Conservation (phyloP, 208 protist genomes). For the Leishmania amazonensis region DNA sequence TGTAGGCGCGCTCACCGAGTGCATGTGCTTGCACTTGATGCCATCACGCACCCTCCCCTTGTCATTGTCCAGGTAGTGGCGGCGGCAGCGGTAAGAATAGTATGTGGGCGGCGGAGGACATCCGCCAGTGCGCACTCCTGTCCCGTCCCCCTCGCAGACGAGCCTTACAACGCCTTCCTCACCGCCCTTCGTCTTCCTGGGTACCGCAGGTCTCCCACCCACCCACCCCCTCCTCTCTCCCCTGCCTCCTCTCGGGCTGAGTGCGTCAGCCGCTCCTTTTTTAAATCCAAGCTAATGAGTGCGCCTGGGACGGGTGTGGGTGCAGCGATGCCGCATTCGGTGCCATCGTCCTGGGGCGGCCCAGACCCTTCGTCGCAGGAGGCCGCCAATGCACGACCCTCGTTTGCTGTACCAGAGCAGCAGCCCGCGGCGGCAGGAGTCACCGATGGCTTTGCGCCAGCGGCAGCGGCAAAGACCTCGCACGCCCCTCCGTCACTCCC, state of each 20-base stretch:
- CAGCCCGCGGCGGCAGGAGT: neutral
- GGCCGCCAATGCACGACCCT: neutral
- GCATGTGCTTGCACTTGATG: neutral
- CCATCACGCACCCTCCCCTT: neutral
- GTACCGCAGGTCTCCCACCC: neutral
- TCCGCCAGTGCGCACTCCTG: neutral
- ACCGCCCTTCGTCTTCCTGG: neutral
- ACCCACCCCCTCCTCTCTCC: neutral
- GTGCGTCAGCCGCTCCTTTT: neutral
- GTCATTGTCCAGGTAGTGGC: neutral
- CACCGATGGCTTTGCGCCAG: neutral
- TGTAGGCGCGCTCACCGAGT: neutral
- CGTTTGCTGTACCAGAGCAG: neutral
- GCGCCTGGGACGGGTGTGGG: no score
- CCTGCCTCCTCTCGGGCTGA: neutral
- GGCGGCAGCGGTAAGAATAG: neutral
- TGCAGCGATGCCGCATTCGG: neutral
- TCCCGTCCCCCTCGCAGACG: neutral
- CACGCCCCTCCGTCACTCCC: neutral
- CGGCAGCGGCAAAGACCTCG: neutral
- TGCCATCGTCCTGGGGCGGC: neutral
- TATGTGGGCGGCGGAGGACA: neutral
- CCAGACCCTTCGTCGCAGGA: neutral
- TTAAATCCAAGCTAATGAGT: neutral
- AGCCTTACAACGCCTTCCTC: neutral